Evolutionary conservation across 2,329 filamentous ascomycete species (phyloP).

Genomic region (Claviceps monticola): DNA sequence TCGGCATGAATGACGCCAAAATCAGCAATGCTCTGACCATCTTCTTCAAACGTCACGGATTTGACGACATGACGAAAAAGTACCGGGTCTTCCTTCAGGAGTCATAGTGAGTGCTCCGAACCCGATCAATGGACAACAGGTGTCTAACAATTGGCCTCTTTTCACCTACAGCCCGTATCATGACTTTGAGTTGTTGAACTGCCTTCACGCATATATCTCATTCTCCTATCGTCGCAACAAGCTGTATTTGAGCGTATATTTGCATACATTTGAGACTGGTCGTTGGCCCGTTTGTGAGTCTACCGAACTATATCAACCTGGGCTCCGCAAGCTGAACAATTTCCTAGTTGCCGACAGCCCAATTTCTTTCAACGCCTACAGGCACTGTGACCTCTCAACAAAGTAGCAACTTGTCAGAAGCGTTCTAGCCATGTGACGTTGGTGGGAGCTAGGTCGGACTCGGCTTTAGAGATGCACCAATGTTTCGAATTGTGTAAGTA

Average conservation of each 20-base stretch:
- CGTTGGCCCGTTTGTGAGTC: not conserved
- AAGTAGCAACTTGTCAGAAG: too few species aligned
- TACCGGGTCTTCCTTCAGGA: not conserved
- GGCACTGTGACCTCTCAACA: not conserved
- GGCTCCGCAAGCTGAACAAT: not conserved
- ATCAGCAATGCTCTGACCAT: not conserved
- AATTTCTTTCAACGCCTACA: not conserved
- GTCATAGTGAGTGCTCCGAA: not conserved
- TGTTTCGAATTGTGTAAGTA: too few species aligned
- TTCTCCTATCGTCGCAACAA: conserved; percentile 1
- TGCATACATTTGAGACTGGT: conserved; percentile 1
- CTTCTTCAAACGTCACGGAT: not conserved
- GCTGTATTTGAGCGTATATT: not conserved
- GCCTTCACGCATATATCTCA: not conserved
- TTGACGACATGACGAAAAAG: not conserved
- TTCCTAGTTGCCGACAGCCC: not conserved
- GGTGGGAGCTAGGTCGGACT: too few species aligned
- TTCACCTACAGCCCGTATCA: not conserved
- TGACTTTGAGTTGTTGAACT: not conserved
- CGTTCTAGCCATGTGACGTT: too few species aligned
- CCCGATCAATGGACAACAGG: not conserved
- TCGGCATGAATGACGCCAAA: not conserved
- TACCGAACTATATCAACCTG: not conserved
- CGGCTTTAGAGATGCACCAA: too few species aligned
- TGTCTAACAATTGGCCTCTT: not conserved